Evolutionary conservation across 768 basidiomycete species (phyloP).

Genomic region (Aureoboletus auriporus): DNA sequence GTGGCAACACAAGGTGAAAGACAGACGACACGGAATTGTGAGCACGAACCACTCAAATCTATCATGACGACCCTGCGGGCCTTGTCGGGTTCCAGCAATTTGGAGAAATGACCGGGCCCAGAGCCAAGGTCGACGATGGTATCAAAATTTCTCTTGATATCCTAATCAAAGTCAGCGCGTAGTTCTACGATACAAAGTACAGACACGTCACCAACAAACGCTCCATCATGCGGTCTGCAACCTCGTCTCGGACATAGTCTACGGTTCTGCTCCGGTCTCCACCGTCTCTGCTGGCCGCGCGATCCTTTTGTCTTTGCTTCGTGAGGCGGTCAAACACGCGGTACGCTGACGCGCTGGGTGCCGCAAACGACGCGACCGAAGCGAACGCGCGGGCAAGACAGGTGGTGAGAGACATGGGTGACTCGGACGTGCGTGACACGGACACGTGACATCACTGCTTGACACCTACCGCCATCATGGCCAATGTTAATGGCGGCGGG

Average conservation of each 20-base stretch:
- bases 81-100: slow-evolving; percentile 65
- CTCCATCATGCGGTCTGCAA: slow-evolving; percentile 88
- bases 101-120: slow-evolving; percentile 90
- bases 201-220: slow-evolving; percentile 64
- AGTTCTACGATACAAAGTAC: slow-evolving; percentile 3
- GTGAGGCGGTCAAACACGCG: slow-evolving; percentile 82
- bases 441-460: slow-evolving; percentile 12
- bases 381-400: slow-evolving; percentile 41
- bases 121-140: slow-evolving; percentile 84
- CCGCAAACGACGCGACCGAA: slow-evolving; percentile 40
- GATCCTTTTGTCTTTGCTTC: slow-evolving; percentile 76
- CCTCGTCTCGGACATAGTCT: slow-evolving; percentile 89
- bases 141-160: slow-evolving; percentile 82
- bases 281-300: slow-evolving; percentile 55
- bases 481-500: slow-evolving; percentile 6
- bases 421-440: slow-evolving; percentile 12
- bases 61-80: slow-evolving; percentile 77
- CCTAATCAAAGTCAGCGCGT: slow-evolving; percentile 44
- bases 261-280: slow-evolving; percentile 68
- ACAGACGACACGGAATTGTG: not conserved
- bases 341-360: slow-evolving; percentile 49
- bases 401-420: not conserved
- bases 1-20: slow-evolving; percentile 7
- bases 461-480: slow-evolving; percentile 10
- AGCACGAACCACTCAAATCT: slow-evolving; percentile 73